Base-by-base conservation (phyloP, 169 alveolate genomes). In the Plasmodium billcollinsi region DNA sequence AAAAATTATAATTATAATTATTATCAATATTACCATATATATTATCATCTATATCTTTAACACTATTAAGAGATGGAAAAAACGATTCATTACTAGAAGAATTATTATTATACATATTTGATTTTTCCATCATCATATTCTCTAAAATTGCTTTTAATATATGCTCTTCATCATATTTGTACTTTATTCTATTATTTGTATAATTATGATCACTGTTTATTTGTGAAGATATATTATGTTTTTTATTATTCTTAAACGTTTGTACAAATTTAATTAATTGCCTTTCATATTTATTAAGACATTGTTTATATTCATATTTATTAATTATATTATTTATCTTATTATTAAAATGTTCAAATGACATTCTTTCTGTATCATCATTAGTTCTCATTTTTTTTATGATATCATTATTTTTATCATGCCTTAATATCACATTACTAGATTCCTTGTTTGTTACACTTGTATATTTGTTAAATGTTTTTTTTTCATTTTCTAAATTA, bases 91-190 rank as follows among this genome's bases (percentile, higher is more conserved):
- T 74, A 67, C 63, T 61, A 11, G 71, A 20, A 12, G 63, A 61
- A 26, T 43, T 24, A 62, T 6, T 18, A 74, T 29, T 49, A 49
- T 63, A 65, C 67, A 70, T 29, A 50, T 29, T 26, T 12, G 76
- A 49, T 21, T 63, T 14, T 9, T 76, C 74, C 45, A 33, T 65
- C 52, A 76, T 76, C 76, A 76, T 76, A 56, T 76, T 76, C 29
- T 49, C 65, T 58, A 76, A 63, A 49, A 76, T 50, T 20, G 76
- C 61, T 58, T 50, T 76, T 70, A 76, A 49, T 18, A 76, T 63
- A 65, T 76, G 61, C 20, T 65, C 89, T 24, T 76, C 89, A 7
- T 67, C 14, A 29, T 50, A 58, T 65, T 47, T 33, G 15, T n/a
- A 49, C 3, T 18, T 52, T 24, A 52, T 39, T 2, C 18, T 61